These are phyloP conservation scores for Acrodontium crateriforme DNA, from an alignment of 2,329 filamentous ascomycete genomes.

Conservation along the genomic window DNA sequence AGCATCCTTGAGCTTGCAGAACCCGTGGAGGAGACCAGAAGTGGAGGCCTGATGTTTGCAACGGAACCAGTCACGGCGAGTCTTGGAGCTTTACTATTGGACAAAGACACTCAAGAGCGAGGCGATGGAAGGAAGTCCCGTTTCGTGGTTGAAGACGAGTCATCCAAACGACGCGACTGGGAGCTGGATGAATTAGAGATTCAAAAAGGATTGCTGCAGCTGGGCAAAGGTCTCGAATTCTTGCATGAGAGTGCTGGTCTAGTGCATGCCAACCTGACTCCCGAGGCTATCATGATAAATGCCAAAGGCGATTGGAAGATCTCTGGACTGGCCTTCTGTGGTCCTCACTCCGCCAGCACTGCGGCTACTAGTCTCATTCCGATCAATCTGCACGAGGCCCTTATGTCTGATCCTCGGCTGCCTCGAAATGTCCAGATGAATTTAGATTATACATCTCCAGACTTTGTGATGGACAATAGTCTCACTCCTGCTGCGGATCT, in stretches of 20 bases:
- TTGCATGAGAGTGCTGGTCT: slow-evolving; percentile 88
- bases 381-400: slow-evolving; percentile 67
- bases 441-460: slow-evolving; percentile 85
- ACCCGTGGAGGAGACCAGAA: slow-evolving; percentile 86
- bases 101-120: slow-evolving; percentile 79
- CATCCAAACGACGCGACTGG: slow-evolving; percentile 57
- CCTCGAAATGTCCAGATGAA: slow-evolving; percentile 75
- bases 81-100: slow-evolving; percentile 64
- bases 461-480: slow-evolving; percentile 86
- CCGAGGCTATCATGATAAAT: slow-evolving; percentile 87
- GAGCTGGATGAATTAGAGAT: slow-evolving; percentile 96
- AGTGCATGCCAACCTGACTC: slow-evolving; percentile 87
- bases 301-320: slow-evolving; percentile 99
- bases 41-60: slow-evolving; percentile 85
- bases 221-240: slow-evolving; percentile 90
- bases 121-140: slow-evolving; percentile 57
- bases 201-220: slow-evolving; percentile 85
- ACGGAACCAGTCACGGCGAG: slow-evolving; percentile 85
- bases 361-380: slow-evolving; percentile 55
- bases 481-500: slow-evolving; percentile 75
- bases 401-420: slow-evolving; percentile 74
- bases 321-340: slow-evolving; percentile 81
- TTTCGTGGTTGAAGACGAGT: slow-evolving; percentile 69
- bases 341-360: slow-evolving; percentile 61
- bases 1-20: slow-evolving; percentile 86